Evolutionary conservation across 345 rosid genomes (phyloP).

Genomic region (Populus tremula): DNA sequence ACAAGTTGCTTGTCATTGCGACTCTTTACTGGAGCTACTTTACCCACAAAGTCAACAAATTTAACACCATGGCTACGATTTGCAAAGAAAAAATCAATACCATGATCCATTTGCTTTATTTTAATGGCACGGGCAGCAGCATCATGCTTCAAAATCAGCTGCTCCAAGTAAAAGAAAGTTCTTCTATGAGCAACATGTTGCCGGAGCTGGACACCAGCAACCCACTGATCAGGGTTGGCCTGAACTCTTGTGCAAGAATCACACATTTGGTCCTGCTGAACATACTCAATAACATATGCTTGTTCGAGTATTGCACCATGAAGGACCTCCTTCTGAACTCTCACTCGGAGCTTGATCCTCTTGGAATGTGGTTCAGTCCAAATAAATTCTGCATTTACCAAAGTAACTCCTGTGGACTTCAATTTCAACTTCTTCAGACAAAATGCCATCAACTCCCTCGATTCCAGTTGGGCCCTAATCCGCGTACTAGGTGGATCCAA

Average conservation of each 20-base stretch:
- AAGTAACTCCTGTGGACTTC: conserved; percentile 26
- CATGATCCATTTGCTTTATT: too few species aligned
- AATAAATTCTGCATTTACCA: conserved; percentile 44
- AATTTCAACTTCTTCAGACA: conserved; percentile 36
- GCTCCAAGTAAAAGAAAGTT: conserved; percentile 26
- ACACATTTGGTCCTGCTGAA: conserved; percentile 29
- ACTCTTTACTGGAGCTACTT: too few species aligned
- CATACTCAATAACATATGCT: conserved; percentile 23
- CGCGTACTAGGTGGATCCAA: not conserved
- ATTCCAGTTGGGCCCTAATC: conserved; percentile 51
- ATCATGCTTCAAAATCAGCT: too few species aligned
- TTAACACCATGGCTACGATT: too few species aligned
- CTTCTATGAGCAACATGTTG: conserved; percentile 60
- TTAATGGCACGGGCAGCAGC: too few species aligned
- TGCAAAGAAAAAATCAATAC: too few species aligned
- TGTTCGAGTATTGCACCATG: conserved; percentile 34
- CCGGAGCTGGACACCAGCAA: conserved; percentile 59
- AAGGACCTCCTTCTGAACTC: conserved; percentile 35
- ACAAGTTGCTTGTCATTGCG: too few species aligned
- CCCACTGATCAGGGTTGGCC: conserved; percentile 69
- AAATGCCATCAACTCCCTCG: conserved; percentile 44
- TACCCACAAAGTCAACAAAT: too few species aligned
- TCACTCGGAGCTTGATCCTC: conserved; percentile 22
- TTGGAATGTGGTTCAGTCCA: conserved; percentile 73
- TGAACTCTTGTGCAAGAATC: conserved; percentile 37